Evolutionary conservation across 2,329 filamentous ascomycete genomes (phyloP), one percentile per base, ranked within the genome.

Genomic region (Didymosphaeria variabile): DNA sequence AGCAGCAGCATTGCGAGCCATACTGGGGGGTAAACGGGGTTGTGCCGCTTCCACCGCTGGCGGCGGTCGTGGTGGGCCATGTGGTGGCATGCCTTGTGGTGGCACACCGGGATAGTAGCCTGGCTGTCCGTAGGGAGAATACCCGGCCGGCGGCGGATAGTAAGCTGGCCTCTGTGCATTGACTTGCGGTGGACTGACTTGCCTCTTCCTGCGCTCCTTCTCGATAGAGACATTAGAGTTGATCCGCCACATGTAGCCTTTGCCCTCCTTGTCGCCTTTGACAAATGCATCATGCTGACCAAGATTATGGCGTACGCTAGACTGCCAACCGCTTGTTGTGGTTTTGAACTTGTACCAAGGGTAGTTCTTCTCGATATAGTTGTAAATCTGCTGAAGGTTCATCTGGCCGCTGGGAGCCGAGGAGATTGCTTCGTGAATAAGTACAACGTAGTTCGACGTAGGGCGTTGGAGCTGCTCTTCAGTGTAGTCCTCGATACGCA

Each of bases 391-490:
- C 69, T 89, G 88, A 32, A 90, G 78, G 50, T 88, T 88, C 80
- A 89, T 87, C 59, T 85, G 83, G 6, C 82, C 82, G 21, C 79
- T 84, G 31, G 80, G 79, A 40, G 86, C 84, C 40, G 86, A 84
- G 1, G 85, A 83, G 32, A 90, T 82, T 15, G 85, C 84, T 71
- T 89, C 87, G 67, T 88, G 87, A 56, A 90, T 87, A 45, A 90
- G 82, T 29, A 87, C 83, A 9, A 88, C 86, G 68, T 90, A 90
- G 36, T 88, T 89, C 62, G 85, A 83, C 4, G 82, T 83, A 2
- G 88, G 88, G 76, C 92, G 91, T 60, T 88, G 87, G 54, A 93
- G 82, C 77, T 93, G 89, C 71, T 93, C 91, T 38, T 90, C 87
- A 1, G 90, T 92, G 74, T 90, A 84, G 68, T 90, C 90, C 55